Conservation (phyloP, 306 rosid species). For the Erythrophleum fordii region DNA sequence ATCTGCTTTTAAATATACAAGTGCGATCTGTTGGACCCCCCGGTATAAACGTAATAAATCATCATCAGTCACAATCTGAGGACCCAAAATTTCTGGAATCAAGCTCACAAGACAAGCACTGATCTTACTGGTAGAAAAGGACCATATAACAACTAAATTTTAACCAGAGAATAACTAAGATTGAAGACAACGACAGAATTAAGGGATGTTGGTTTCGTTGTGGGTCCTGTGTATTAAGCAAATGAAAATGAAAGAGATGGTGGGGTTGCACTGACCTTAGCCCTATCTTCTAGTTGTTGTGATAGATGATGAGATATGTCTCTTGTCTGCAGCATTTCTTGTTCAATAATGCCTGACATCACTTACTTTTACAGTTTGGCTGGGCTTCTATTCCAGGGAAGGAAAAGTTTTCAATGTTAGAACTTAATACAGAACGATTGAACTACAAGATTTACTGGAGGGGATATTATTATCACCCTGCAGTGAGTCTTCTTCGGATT, state of each 20-base stretch:
- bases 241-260: slow-evolving; percentile 43
- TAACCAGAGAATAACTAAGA: slow-evolving; percentile 42
- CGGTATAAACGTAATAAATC: slow-evolving; percentile 8
- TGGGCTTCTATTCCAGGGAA: slow-evolving; percentile 14
- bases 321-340: slow-evolving; percentile 39
- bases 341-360: slow-evolving; percentile 31
- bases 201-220: slow-evolving; percentile 44
- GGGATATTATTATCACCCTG: neutral
- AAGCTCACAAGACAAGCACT: slow-evolving; percentile 54
- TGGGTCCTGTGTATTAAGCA: slow-evolving; percentile 48
- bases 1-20: slow-evolving; percentile 33
- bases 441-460: neutral
- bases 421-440: neutral
- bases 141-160: slow-evolving; percentile 48
- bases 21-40: slow-evolving; percentile 34
- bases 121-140: slow-evolving; percentile 45
- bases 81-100: slow-evolving; percentile 50
- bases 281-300: slow-evolving; percentile 44
- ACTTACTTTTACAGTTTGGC: slow-evolving; percentile 24
- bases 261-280: slow-evolving; percentile 51
- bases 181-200: slow-evolving; percentile 47
- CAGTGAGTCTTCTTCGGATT: slow-evolving; percentile 17
- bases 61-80: slow-evolving; percentile 40
- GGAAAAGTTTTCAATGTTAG: neutral
- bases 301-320: slow-evolving; percentile 56